Percentiles rank a stretch among this genome's conserved stretches.
These are phyloP conservation scores for Monosporascus ibericus DNA, from an alignment of 2,329 filamentous ascomycete genomes.

Conservation along the genomic window DNA sequence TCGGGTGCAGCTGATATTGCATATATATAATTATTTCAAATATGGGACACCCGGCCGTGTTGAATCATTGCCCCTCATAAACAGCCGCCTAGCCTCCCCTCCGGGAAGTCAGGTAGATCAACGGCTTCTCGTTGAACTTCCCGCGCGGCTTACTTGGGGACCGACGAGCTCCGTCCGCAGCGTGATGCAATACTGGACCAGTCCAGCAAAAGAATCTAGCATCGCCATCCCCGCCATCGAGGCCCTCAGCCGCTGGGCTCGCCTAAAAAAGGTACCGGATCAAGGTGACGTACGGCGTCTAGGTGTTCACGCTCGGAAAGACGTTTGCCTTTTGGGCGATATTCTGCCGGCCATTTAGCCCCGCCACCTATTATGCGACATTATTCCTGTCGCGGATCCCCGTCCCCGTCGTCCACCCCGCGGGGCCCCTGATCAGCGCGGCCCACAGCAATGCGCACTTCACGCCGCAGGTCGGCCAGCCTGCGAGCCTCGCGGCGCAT, in stretches of 20 bases:
- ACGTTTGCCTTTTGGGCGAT: conserved; percentile 74
- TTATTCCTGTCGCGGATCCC: conserved; percentile 66
- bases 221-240: conserved; percentile 6
- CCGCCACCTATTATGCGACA: conserved; percentile 61
- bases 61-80: not conserved
- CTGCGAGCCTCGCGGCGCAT: not conserved
- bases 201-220: too few species aligned
- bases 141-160: not conserved
- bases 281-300: conserved; percentile 73
- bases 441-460: not conserved
- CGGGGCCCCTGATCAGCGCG: not conserved
- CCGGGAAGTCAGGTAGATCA: too few species aligned
- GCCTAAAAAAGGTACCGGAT: conserved; percentile 74
- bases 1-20: too few species aligned
- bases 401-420: conserved; percentile 43
- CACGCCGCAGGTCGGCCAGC: not conserved
- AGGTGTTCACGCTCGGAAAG: conserved; percentile 73
- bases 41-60: not conserved
- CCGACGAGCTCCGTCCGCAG: not conserved
- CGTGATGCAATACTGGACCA: not conserved
- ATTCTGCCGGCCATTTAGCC: conserved; percentile 62
- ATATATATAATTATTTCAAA: not conserved
- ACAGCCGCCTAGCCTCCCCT: not conserved
- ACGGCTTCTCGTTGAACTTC: not conserved
- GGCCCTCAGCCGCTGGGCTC: conserved; percentile 58